These are phyloP conservation scores for Aspergillus heteromorphus DNA, from an alignment of 495 filamentous ascomycete species.

Conservation along the genomic window DNA sequence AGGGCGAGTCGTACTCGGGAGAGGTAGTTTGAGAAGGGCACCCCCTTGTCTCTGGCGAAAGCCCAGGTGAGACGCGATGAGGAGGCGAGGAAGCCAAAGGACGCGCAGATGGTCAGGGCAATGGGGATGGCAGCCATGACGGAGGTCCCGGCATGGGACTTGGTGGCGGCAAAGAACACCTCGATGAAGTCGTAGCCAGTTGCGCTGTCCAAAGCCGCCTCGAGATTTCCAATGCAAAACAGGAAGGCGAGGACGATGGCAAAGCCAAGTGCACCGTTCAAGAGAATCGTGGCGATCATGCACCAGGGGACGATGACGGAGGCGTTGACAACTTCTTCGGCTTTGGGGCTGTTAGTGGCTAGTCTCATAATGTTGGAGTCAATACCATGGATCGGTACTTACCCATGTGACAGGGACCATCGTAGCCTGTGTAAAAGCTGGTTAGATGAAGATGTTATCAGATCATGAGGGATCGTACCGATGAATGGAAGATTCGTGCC, in stretches of 20 bases:
- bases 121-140: constrained; percentile 3
- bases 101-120: constrained; percentile 5
- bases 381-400: background rate
- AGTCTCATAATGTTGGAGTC: background rate
- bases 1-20: constrained; percentile 7
- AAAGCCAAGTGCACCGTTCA: constrained; percentile 29
- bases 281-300: constrained; percentile 24
- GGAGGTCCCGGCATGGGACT: constrained; percentile 16
- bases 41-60: constrained; percentile 10
- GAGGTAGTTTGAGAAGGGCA: constrained; percentile 41
- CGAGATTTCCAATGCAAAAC: constrained; percentile 30
- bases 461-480: background rate
- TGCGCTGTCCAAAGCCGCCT: constrained; percentile 14
- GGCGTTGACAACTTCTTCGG: constrained; percentile 29
- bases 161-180: constrained; percentile 19
- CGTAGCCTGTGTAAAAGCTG: background rate
- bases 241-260: constrained; percentile 27
- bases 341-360: background rate
- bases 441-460: background rate
- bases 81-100: background rate
- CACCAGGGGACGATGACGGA: constrained; percentile 19
- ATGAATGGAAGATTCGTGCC: background rate
- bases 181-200: constrained; percentile 23
- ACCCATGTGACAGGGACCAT: constrained; percentile 1
- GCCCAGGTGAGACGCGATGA: background rate